phyloP scores from a whole-genome alignment of 768 basidiomycete species.

The Trametes punicea region DNA sequence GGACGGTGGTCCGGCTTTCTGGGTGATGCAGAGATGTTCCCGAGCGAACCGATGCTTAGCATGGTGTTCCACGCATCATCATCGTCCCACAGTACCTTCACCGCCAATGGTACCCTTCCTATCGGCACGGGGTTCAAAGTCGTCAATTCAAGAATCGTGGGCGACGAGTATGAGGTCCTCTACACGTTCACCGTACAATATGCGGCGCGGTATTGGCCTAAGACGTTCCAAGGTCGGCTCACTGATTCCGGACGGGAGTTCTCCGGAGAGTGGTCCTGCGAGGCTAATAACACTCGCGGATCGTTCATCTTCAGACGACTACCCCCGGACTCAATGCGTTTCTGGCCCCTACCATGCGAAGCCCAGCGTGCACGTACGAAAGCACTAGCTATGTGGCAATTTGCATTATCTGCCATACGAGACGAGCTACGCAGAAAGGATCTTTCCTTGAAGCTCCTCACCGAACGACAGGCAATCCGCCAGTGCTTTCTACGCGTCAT shows the following conservation, averaged over 20 bases:
- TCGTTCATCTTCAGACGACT: constrained; percentile 31
- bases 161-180: neutral
- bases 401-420: constrained; percentile 27
- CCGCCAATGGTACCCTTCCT: constrained; percentile 11
- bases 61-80: constrained; percentile 2
- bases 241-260: constrained; percentile 22
- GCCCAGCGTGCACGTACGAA: constrained; percentile 16
- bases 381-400: constrained; percentile 31
- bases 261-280: constrained; percentile 26
- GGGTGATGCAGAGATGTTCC: neutral
- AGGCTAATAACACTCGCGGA: constrained; percentile 9
- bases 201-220: constrained; percentile 24
- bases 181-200: constrained; percentile 25
- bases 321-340: constrained; percentile 27
- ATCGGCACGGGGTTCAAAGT: constrained; percentile 21
- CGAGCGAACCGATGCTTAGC: constrained; percentile 16
- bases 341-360: constrained; percentile 27
- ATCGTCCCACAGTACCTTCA: constrained; percentile 2
- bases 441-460: constrained; percentile 20
- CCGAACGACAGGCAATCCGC: constrained; percentile 1
- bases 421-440: constrained; percentile 22
- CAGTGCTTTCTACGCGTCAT: constrained; percentile 5
- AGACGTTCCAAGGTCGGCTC: constrained; percentile 24
- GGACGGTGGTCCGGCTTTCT: constrained; percentile 30
- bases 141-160: constrained; percentile 1